Evolutionary conservation across 1,284 basidiomycete genomes (phyloP), one percentile per base, ranked within the genome.

Genomic region (Cronartium quercuum): DNA sequence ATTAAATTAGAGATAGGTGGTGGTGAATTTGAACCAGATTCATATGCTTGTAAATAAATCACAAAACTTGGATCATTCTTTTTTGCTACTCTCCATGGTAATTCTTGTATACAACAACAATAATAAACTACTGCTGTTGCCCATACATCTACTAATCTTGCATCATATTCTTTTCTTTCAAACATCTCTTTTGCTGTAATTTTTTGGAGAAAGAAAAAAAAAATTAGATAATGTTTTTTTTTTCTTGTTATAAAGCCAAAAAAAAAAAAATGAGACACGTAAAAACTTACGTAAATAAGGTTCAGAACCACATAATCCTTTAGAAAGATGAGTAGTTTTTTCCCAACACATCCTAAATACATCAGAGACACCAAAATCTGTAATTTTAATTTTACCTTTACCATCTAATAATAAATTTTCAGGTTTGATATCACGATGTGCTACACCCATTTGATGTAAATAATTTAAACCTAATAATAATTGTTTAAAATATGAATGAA

Each of bases 321-420:
- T 97, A 42, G 90, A 93, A 88, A 98, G 90, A 83, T 98, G 95
- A 61, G 97, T 91, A 70, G 93, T 95, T 78, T 90, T 86, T 84
- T 98, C 95, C 95, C 95, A 98, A 73, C 95, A 97, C 79, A 98
- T 89, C 76, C 95, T 88, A 83, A 98, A 98, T 51, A 98, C 95
- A 58, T 97, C 98, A 41, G 92, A 95, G 18, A 95, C 95, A 76
- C 95, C 96, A 82, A 98, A 98, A 82, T 98, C 95, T 77, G 95
- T 96, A 79, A 98, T 97, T 91, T 98, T 98, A 83, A 98, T 85
- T 81, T 95, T 92, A 37, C 95, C 94, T 78, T 89, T 87, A 51
- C 88, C 90, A 82, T 98, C 94, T 78, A 98, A 91, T 80, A 98
- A 90, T 68, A 98, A 82, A 81, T 98, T 98, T 84, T 98, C 95